A percentile compares a stretch with the other conserved stretches of the same genome.
phyloP scores from a whole-genome alignment of 1,139 yeast genomes.

The Saccharomyces uvarum region DNA sequence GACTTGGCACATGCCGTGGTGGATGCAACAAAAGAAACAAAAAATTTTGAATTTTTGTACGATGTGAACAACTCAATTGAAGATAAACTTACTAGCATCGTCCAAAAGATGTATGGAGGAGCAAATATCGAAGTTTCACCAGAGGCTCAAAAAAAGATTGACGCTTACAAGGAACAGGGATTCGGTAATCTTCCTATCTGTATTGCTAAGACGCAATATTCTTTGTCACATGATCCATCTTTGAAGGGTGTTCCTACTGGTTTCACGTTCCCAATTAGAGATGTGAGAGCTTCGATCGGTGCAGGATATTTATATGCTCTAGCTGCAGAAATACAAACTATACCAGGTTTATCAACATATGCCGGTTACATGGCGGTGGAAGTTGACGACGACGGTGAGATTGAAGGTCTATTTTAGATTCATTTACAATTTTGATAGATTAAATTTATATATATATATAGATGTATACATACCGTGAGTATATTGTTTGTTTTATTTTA shows the following conservation, averaged over 20 bases:
- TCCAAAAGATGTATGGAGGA: conserved; percentile 73
- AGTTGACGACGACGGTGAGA: conserved; percentile 69
- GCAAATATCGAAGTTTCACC: conserved; percentile 58
- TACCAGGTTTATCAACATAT: conserved; percentile 76
- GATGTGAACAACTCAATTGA: conserved; percentile 66
- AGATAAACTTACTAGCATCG: conserved; percentile 62
- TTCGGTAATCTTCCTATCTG: conserved; percentile 70
- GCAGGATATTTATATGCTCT: conserved; percentile 78
- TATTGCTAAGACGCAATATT: conserved; percentile 78
- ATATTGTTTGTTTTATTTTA: too few species aligned
- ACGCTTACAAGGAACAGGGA: conserved; percentile 60
- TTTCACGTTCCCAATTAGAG: conserved; percentile 71
- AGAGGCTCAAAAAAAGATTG: conserved; percentile 59
- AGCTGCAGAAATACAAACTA: conserved; percentile 78
- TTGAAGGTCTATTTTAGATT: conserved; percentile 61
- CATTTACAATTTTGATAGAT: not conserved
- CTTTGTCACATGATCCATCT: conserved; percentile 73
- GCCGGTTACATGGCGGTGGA: conserved; percentile 83
- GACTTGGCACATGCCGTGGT: conserved; percentile 81
- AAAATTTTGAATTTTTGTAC: conserved; percentile 65
- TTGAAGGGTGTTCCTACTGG: conserved; percentile 77
- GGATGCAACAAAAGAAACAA: conserved; percentile 54
- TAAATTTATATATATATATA: not conserved
- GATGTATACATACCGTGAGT: too few species aligned
- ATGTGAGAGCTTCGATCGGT: conserved; percentile 72